Evolutionary conservation across 495 filamentous ascomycete species (phyloP).

Genomic region (Bathelium albidoporum): DNA sequence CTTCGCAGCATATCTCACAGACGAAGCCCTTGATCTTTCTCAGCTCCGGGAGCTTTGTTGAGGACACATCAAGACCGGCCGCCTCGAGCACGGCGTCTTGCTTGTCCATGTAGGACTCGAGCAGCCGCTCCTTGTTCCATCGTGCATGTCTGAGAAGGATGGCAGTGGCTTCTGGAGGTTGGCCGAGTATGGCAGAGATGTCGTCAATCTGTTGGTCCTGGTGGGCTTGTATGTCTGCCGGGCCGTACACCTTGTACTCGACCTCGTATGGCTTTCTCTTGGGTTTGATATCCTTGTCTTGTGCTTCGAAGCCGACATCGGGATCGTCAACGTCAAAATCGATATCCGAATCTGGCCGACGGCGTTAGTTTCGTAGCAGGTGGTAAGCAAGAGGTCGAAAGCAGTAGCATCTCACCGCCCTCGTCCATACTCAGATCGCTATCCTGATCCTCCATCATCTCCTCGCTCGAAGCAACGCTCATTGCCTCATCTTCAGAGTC

Average conservation of each 20-base stretch:
- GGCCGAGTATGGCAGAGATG: conserved; percentile 75
- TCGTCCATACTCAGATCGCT: conserved; percentile 67
- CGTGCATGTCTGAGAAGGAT: conserved; percentile 79
- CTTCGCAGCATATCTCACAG: conserved; percentile 96
- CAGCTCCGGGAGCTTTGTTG: conserved; percentile 57
- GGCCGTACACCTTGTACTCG: conserved; percentile 68
- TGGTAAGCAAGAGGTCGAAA: conserved; percentile 5
- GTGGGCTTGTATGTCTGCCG: conserved; percentile 66
- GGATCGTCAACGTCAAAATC: conserved; percentile 68
- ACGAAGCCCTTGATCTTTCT: conserved; percentile 64
- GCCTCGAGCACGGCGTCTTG: conserved; percentile 68
- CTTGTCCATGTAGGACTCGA: conserved; percentile 89
- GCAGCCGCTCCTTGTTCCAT: conserved; percentile 92
- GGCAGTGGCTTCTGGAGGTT: conserved; percentile 75
- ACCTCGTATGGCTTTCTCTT: conserved; percentile 72
- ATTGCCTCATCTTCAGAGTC: conserved; percentile 96
- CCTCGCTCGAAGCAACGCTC: conserved; percentile 66
- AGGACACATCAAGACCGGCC: conserved; percentile 64
- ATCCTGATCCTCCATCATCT: conserved; percentile 46
- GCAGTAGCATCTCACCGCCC: conserved; percentile 64
- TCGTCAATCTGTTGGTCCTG: conserved; percentile 80
- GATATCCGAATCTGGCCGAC: conserved; percentile 26
- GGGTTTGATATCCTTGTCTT: conserved; percentile 66
- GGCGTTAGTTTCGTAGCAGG: neutral
- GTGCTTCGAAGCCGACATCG: conserved; percentile 58